These are phyloP conservation scores for Coelastrella sp. DNA, from an alignment of 139 green algal species.

Conservation along the genomic window DNA sequence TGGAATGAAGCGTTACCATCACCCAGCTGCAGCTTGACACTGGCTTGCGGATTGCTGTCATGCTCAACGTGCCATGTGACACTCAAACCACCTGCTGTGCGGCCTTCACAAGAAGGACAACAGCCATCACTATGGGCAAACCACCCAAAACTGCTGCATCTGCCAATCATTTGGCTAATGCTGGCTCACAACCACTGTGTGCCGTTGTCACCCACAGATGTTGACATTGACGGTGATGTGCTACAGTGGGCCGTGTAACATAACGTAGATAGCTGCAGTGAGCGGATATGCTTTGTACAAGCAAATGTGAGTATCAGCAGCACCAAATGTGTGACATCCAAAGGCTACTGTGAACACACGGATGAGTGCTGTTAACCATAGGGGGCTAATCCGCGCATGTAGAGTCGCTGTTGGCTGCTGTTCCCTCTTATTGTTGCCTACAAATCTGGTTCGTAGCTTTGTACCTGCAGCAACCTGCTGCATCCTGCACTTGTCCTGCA, in stretches of 20 bases:
- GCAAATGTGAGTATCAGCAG: background rate
- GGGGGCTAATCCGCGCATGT: too few relatives aligned
- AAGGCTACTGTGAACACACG: background rate
- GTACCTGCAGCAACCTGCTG: too few relatives aligned
- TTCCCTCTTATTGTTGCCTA: too few relatives aligned
- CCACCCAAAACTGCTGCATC: background rate
- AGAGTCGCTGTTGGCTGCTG: too few relatives aligned
- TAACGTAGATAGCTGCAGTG: background rate
- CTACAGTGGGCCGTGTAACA: background rate
- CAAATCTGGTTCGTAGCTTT: too few relatives aligned
- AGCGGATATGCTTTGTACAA: conserved; percentile 10
- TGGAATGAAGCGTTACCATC: too few relatives aligned
- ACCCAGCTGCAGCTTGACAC: too few relatives aligned
- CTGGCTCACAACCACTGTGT: background rate
- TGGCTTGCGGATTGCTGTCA: too few relatives aligned
- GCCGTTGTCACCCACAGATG: background rate
- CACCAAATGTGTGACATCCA: background rate
- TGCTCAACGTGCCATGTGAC: too few relatives aligned
- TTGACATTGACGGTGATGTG: background rate
- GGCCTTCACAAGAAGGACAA: background rate
- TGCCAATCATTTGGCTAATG: background rate
- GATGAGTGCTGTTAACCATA: background rate
- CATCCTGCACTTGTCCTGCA: too few relatives aligned
- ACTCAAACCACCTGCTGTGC: too few relatives aligned
- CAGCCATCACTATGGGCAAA: background rate